Evolutionary conservation across 371 early-diverging fungal species (phyloP).

Genomic region (Batkoa obscura): DNA sequence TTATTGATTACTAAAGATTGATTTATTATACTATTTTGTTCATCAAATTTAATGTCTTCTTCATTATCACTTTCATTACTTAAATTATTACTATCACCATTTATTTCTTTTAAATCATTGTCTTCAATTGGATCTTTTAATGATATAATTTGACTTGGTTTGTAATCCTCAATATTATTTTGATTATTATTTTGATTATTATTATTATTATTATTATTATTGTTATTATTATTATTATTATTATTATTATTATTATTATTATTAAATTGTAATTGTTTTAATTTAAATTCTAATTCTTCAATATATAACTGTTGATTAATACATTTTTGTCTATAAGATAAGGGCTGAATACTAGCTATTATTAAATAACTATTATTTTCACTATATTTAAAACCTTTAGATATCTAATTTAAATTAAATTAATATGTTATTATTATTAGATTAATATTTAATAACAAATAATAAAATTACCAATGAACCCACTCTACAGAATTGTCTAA

Average conservation of each 20-base stretch:
- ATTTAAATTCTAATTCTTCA: not conserved
- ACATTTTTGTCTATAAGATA: not conserved
- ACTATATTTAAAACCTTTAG: not conserved
- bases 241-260: too few relatives aligned
- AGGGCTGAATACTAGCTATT: not conserved
- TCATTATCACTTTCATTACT: too few relatives aligned
- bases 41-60: too few relatives aligned
- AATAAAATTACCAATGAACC: not conserved
- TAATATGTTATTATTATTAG: not conserved
- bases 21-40: too few relatives aligned
- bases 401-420: not conserved
- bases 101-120: too few relatives aligned
- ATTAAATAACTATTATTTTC: not conserved
- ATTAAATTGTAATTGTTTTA: not conserved
- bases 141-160: too few relatives aligned
- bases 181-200: too few relatives aligned
- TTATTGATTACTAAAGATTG: too few relatives aligned
- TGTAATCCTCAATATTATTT: too few relatives aligned
- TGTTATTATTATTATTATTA: not conserved
- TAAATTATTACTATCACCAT: too few relatives aligned
- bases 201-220: too few relatives aligned
- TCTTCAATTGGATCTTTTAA: too few relatives aligned
- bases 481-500: constrained; percentile 2
- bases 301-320: constrained; percentile 1
- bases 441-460: not conserved